Base-by-base conservation (phyloP, 2,329 filamentous ascomycete genomes). In the Colletotrichum sp. region DNA sequence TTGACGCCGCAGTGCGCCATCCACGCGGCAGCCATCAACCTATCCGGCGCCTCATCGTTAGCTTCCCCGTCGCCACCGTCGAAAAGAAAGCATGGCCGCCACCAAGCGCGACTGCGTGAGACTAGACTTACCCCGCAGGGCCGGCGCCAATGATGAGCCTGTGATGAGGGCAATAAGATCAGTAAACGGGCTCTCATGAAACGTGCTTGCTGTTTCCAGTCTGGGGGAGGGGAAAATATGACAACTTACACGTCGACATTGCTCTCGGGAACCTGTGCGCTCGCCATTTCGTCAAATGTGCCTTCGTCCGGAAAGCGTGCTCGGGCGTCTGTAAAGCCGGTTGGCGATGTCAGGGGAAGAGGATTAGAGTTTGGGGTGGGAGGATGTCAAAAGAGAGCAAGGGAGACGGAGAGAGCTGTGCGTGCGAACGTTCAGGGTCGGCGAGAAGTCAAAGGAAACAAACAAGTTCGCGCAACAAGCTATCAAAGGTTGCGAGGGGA, bases 1-100 rank as follows among this genome's bases (percentile, higher is more conserved):
- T 82, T 81, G 68, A 88, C 79, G 16, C 86, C 85, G 60, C 83
- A 83, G 34, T 84, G 82, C 4, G 86, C 83, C 78, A 88, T 82
- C 85, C 86, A 88, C 13, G 84, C 72, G 8, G 86, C 84, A 38
- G 86, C 80, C 86, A 89, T 87, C 38, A 87, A 78, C 36, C 85
- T 85, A 43, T 82, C 81, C n/a, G 84, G 84, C 28, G 24, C 36
- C n/a, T 55, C 18, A 18, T 73, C 15, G 24, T 75, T 38, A 75
- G 64, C 28, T 26, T 30, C 55, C 21, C 43, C n/a, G n/a, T 18
- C 28, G 24, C 21, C 18, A 18, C 15, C 28, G n/a, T 21, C 28
- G 36, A 18, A 48, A 52, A 61, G 8, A 48, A 60, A 43, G n/a
- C 26, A 36, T 34, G 43, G 12, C 15, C 57, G 28, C 9, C 9